A percentile compares a stretch with the other conserved stretches of the same genome.
Conservation (phyloP, 352 stramenopile genomes). For the Plasmopara viticola region DNA sequence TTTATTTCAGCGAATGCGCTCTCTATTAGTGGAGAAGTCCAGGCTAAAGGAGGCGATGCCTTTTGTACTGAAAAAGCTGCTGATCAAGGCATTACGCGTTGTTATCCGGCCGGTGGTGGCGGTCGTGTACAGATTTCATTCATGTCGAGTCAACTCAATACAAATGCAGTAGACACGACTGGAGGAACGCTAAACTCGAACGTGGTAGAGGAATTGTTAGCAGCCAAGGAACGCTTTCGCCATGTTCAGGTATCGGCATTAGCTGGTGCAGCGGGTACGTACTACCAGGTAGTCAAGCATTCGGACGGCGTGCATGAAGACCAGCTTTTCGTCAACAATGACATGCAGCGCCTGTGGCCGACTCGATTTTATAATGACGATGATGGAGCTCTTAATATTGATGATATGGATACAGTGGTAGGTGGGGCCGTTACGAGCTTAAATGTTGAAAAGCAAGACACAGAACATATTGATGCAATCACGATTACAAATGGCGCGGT, state of each 20-base stretch:
- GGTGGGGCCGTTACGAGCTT: slow-evolving; percentile 47
- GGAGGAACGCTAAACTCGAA: slow-evolving; percentile 31
- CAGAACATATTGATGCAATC: slow-evolving; percentile 29
- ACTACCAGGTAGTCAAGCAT: slow-evolving; percentile 52
- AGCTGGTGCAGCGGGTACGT: slow-evolving; percentile 49
- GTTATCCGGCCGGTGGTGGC: slow-evolving; percentile 53
- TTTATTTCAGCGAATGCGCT: slow-evolving; percentile 42
- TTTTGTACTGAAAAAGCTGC: slow-evolving; percentile 29
- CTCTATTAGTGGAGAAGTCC: slow-evolving; percentile 35
- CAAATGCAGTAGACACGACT: slow-evolving; percentile 44
- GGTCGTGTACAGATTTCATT: slow-evolving; percentile 63
- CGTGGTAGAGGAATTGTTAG: slow-evolving; percentile 20
- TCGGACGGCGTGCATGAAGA: slow-evolving; percentile 42
- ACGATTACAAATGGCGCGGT: slow-evolving; percentile 43
- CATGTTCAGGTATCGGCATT: slow-evolving; percentile 38
- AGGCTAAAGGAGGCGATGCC: slow-evolving; percentile 46
- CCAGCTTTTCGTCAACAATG: slow-evolving; percentile 38
- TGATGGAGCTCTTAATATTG: slow-evolving; percentile 17
- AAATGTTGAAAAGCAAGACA: slow-evolving; percentile 19
- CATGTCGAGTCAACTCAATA: slow-evolving; percentile 59
- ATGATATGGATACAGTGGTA: slow-evolving; percentile 25
- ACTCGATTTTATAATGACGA: slow-evolving; percentile 22
- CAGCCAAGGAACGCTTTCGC: slow-evolving; percentile 25
- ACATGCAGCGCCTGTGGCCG: slow-evolving; percentile 27
- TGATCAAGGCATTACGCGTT: slow-evolving; percentile 29